Base-by-base conservation (phyloP, 306 rosid species). In the Styphnolobium japonicum region DNA sequence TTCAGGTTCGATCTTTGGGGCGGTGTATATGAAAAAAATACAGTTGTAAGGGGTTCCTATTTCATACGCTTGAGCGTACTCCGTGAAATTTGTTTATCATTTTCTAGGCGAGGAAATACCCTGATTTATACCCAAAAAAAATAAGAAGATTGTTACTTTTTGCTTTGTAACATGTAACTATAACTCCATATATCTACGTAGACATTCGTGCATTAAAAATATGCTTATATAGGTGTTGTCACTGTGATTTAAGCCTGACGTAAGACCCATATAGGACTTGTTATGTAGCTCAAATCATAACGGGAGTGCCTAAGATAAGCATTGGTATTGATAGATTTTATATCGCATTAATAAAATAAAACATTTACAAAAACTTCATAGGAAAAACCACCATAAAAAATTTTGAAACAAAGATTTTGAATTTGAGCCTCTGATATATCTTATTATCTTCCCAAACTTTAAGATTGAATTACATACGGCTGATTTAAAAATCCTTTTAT, bases 171-270 rank as follows among this genome's bases (percentile, higher is more conserved):
- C 22, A n/a, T 27, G 3, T 16, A n/a, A n/a, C 22, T 49, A n/a
- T 48, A 9, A 21, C 31, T 19, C 14, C 61, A 10, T 22, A 21
- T 55, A 10, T 55, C 31, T 21, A 9, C 61, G 31, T 53, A 53
- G 61, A 55, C 61, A 22, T 19, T 55, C 15, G 10, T 61, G 34
- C 10, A 40, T 22, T 19, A 18, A 21, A 22, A 19, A 9, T 37
- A 18, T 65, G 18, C 31, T 10, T 36, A 37, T 7, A n/a, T 8
- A 40, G 55, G 31, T 42, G 36, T 12, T 43, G 62, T 70, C 75
- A 70, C 31, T 4, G 25, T 70, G 75, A 49, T 70, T 70, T 49
- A 70, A 70, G 60, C 75, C 43, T 31, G 49, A 70, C 75, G 61
- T 49, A 29, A 70, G 29, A 31, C 16, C 60, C 75, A 19, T 23